Base-by-base conservation (phyloP, 2,329 filamentous ascomycete genomes). In the Aspergillus alliaceus region DNA sequence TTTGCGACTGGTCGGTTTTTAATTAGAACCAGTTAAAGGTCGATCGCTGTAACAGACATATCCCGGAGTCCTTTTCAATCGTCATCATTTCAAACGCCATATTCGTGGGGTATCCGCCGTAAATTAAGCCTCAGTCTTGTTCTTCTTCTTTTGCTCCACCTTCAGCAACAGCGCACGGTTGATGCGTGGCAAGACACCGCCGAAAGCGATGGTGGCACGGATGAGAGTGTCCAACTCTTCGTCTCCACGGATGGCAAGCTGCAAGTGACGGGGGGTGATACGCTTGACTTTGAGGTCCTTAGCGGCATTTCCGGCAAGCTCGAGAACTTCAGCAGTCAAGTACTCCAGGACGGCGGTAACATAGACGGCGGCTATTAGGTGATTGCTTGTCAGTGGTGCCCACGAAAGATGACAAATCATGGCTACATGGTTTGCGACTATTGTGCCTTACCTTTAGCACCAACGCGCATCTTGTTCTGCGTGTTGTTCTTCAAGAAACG, bases 221-320 rank as follows among this genome's bases (percentile, higher is more conserved):
- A 99, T 98, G 57, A 99, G 84, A 24, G 93, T 98, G 77, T 99
- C 95, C 68, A 99, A 84, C 79, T 99, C 95, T 81, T 99, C 95
- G 77, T 99, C 95, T 73, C 95, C 95, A 72, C 95, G 92, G 74
- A 99, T 99, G 70, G 95, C 95, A 62, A 99, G 90, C 79, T 99
- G 95, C 64, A 99, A 82, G 78, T 99, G 95, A 77, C 95, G 93
- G 56, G 95, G 95, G 12, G 93, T 98, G 79, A 99, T 99, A 79
- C 95, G 95, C 88, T 98, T 99, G 81, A 98, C 95, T 81, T 98
- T 99, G 74, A 98, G 90, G 78, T 99, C 95, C 85, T 98, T 98
- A 78, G 95, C 95, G 53, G 95, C 95, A 77, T 99, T 99, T 78
- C 95, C 95, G 76, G 95, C 95, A 65, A 99, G 84, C 79, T 99